These are phyloP conservation scores for Xerocomus spinulosus DNA, from an alignment of 768 basidiomycete genomes.

Conservation along the genomic window DNA sequence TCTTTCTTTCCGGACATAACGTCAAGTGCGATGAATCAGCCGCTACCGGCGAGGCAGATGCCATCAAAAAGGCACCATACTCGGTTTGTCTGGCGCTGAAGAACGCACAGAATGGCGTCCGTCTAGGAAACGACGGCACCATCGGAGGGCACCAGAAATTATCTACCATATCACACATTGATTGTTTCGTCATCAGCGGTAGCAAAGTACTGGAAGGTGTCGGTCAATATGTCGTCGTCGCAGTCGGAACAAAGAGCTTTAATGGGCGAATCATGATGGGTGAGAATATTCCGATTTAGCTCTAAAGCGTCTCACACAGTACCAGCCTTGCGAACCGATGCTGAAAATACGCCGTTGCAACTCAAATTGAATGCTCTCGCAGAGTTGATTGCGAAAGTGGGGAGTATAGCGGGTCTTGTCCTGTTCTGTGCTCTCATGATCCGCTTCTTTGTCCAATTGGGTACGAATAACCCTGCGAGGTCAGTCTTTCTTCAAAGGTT, in stretches of 20 bases:
- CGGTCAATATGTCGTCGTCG: constrained; percentile 87
- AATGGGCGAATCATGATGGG: constrained; percentile 98
- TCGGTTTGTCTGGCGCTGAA: constrained; percentile 61
- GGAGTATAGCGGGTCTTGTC: constrained; percentile 72
- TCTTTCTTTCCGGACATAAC: constrained; percentile 90
- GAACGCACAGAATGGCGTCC: constrained; percentile 26
- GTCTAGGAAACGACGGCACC: constrained; percentile 19
- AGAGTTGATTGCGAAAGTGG: constrained; percentile 90
- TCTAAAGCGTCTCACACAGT: background rate
- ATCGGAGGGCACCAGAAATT: constrained; percentile 19
- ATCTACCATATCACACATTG: constrained; percentile 50
- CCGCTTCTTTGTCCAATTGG: constrained; percentile 89
- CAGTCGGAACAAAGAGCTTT: constrained; percentile 89
- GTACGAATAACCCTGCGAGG: constrained; percentile 53
- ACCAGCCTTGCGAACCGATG: constrained; percentile 77
- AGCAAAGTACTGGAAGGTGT: constrained; percentile 93
- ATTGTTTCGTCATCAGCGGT: constrained; percentile 91
- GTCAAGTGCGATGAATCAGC: constrained; percentile 95
- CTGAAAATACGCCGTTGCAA: constrained; percentile 90
- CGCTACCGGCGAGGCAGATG: constrained; percentile 94
- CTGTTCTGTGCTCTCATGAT: constrained; percentile 88
- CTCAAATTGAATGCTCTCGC: constrained; percentile 91
- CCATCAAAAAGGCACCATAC: constrained; percentile 83
- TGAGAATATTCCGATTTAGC: constrained; percentile 33
- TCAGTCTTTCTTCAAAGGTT: constrained; percentile 24